Percentiles rank a stretch among this genome's conserved stretches.
Conservation (phyloP, 495 filamentous ascomycete genomes). For the Penicillium longicatenatum region DNA sequence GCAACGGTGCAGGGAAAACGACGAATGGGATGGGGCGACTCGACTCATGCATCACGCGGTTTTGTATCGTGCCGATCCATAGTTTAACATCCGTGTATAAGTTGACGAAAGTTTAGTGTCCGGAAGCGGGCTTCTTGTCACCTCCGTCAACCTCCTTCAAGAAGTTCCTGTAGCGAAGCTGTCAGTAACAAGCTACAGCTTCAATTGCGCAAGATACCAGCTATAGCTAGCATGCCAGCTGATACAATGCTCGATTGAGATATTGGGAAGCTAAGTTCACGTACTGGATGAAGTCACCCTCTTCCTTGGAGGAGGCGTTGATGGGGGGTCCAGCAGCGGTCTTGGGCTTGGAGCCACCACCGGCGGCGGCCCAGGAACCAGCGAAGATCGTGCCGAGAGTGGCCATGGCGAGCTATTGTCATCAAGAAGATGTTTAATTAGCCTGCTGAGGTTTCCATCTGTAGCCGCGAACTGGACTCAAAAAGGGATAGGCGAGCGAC, state of each 20-base stretch:
- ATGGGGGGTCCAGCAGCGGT: conserved; percentile 69
- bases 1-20: conserved; percentile 14
- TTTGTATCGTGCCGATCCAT: conserved; percentile 21
- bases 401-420: conserved; percentile 76
- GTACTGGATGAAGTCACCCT: conserved; percentile 98
- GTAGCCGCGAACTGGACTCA: conserved; percentile 14
- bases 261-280: conserved; percentile 25
- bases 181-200: conserved; percentile 12
- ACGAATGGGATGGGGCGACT: conserved; percentile 20
- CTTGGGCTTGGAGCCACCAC: conserved; percentile 66
- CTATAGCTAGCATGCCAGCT: background rate
- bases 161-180: conserved; percentile 64
- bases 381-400: conserved; percentile 70
- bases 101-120: conserved; percentile 52
- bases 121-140: conserved; percentile 60
- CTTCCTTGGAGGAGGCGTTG: conserved; percentile 85
- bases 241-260: background rate
- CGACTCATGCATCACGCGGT: conserved; percentile 20
- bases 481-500: conserved; percentile 26
- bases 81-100: conserved; percentile 20
- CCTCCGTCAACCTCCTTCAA: conserved; percentile 70
- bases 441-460: conserved; percentile 17
- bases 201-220: background rate
- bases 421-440: conserved; percentile 12
- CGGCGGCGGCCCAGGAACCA: conserved; percentile 51